A percentile compares a stretch with the other conserved stretches of the same genome.
Evolutionary conservation across 1,284 basidiomycete species (phyloP).

Genomic region (Calocybe gambosa): DNA sequence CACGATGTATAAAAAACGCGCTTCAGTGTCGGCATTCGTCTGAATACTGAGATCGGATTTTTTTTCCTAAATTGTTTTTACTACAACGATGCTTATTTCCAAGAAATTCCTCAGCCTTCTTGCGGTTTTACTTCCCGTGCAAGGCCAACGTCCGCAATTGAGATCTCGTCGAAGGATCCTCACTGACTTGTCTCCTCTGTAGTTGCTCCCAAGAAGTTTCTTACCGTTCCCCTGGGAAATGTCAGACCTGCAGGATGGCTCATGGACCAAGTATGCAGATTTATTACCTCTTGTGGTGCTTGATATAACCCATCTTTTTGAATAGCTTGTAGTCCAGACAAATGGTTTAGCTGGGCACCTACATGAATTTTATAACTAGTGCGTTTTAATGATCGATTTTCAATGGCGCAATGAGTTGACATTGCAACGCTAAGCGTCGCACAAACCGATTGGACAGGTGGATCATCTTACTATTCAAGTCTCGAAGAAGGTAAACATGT

Average conservation of each 20-base stretch:
- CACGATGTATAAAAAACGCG: background rate
- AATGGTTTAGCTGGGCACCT: slow-evolving; percentile 51
- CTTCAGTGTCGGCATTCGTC: background rate
- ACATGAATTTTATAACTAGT: slow-evolving; percentile 54
- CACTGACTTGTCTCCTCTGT: background rate
- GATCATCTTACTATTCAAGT: slow-evolving; percentile 43
- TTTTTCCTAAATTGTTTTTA: too few relatives aligned
- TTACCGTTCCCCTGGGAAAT: slow-evolving; percentile 41
- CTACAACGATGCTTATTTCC: background rate
- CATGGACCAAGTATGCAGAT: slow-evolving; percentile 38
- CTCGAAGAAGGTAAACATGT: slow-evolving; percentile 44
- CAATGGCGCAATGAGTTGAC: background rate
- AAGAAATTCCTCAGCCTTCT: slow-evolving; percentile 7
- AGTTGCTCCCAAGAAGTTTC: slow-evolving; percentile 48
- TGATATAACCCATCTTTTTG: slow-evolving; percentile 2
- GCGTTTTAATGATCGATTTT: slow-evolving; percentile 10
- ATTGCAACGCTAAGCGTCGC: slow-evolving; percentile 31
- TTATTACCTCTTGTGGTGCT: background rate
- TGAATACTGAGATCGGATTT: too few relatives aligned
- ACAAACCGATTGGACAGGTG: slow-evolving; percentile 50
- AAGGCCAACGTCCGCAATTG: slow-evolving; percentile 15
- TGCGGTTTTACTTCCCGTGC: slow-evolving; percentile 4
- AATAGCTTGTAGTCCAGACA: slow-evolving; percentile 43
- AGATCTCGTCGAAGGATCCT: background rate
- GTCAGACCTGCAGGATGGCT: slow-evolving; percentile 49